These are phyloP conservation scores for Ganoderma meredithae DNA, from an alignment of 1,284 basidiomycete species.

Conservation along the genomic window DNA sequence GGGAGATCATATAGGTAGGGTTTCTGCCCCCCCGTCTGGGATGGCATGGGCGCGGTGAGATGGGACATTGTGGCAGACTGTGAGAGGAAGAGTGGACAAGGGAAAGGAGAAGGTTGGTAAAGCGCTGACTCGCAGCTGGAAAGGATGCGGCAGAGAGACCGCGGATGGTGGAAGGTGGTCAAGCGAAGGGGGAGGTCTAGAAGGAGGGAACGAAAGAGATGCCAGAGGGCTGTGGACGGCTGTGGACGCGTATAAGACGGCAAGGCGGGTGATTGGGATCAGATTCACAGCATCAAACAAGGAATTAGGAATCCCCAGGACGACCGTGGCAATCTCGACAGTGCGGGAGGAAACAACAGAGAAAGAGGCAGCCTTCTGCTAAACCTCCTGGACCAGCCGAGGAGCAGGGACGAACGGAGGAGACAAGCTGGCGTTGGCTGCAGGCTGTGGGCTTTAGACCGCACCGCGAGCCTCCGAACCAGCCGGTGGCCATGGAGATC, in stretches of 20 bases:
- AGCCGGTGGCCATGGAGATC: not conserved
- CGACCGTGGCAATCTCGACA: conserved; percentile 41
- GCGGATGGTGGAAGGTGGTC: conserved; percentile 11
- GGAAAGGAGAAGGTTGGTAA: conserved; percentile 25
- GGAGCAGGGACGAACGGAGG: conserved; percentile 13
- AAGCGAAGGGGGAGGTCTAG: conserved; percentile 17
- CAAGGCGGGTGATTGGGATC: conserved; percentile 33
- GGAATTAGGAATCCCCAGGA: conserved; percentile 41
- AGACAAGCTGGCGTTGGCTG: not conserved
- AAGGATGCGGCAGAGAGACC: conserved; percentile 19
- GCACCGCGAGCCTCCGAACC: not conserved
- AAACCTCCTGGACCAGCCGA: conserved; percentile 18
- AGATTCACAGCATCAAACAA: conserved; percentile 33
- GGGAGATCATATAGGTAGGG: conserved; percentile 58
- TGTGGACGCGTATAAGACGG: conserved; percentile 17
- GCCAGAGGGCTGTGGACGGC: conserved; percentile 18
- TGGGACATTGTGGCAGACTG: conserved; percentile 29
- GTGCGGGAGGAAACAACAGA: conserved; percentile 18
- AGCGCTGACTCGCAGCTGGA: conserved; percentile 39
- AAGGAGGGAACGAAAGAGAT: conserved; percentile 20
- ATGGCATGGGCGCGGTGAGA: conserved; percentile 36
- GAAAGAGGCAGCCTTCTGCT: conserved; percentile 27
- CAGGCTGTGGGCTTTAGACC: not conserved
- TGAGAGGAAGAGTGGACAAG: conserved; percentile 24
- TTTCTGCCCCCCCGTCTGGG: conserved; percentile 44